Conservation (phyloP, 202 grass and related monocot genomes). For the Dendrocalamus latiflorus region DNA sequence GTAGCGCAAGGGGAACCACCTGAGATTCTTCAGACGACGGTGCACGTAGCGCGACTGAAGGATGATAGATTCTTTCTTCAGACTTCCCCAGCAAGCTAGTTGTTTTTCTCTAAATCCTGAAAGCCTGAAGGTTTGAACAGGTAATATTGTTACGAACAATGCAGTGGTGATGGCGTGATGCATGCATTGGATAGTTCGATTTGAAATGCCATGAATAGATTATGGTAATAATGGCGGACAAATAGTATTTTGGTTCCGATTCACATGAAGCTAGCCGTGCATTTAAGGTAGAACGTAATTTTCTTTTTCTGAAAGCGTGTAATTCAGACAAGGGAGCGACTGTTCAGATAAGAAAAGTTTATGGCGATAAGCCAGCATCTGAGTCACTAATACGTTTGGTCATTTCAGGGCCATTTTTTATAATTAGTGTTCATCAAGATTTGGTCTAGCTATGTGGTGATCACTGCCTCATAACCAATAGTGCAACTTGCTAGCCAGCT, state of each 20-base stretch:
- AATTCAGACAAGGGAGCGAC: slow-evolving; percentile 30
- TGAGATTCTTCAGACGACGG: slow-evolving; percentile 1
- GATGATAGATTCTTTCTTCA: slow-evolving; percentile 7
- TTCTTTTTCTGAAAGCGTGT: background rate
- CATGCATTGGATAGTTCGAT: background rate
- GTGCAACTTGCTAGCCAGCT: background rate
- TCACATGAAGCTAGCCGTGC: background rate
- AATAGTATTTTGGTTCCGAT: slow-evolving; percentile 20
- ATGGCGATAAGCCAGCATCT: slow-evolving; percentile 59
- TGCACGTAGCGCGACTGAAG: background rate
- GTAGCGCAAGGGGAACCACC: background rate
- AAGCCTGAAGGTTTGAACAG: slow-evolving; percentile 8
- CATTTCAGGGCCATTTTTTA: slow-evolving; percentile 45
- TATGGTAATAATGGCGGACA: slow-evolving; percentile 38
- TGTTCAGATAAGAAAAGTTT: slow-evolving; percentile 35
- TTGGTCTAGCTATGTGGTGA: slow-evolving; percentile 42
- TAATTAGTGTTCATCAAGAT: slow-evolving; percentile 31
- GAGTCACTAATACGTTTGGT: slow-evolving; percentile 49
- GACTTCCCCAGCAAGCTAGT: background rate
- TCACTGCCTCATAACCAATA: background rate
- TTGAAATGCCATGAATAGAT: slow-evolving; percentile 30
- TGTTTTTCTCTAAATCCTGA: slow-evolving; percentile 1
- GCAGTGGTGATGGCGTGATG: background rate
- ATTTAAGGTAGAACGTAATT: slow-evolving; percentile 21
- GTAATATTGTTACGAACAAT: background rate